phyloP scores from a whole-genome alignment of 305 asterid species.

The Caryopteris hybrid region DNA sequence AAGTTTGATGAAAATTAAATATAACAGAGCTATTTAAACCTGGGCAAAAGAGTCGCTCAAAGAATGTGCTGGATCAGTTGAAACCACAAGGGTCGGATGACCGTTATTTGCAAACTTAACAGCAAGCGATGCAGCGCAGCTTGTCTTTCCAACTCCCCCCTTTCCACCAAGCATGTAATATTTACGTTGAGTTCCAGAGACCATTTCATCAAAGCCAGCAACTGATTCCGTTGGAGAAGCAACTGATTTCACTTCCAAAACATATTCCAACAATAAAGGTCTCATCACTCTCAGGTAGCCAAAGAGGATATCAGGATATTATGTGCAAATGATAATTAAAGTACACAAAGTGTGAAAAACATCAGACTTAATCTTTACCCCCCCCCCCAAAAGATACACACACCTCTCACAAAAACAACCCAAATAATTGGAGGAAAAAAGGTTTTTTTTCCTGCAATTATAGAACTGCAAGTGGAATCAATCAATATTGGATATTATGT shows the following conservation, averaged over 20 bases:
- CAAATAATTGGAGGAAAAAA: not conserved
- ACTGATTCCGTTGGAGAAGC: constrained; percentile 68
- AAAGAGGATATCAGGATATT: not conserved
- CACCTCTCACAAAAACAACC: not conserved
- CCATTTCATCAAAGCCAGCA: constrained; percentile 84
- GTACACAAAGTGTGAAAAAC: too few species aligned
- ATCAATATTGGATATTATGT: not conserved
- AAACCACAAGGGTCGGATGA: constrained; percentile 95
- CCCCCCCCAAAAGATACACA: not conserved
- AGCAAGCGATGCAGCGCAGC: constrained; percentile 98
- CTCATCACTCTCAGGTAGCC: constrained; percentile 8
- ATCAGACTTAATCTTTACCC: too few species aligned
- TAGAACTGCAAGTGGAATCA: not conserved
- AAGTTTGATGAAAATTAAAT: not conserved
- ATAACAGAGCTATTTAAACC: constrained; percentile 39
- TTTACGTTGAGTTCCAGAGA: constrained; percentile 82
- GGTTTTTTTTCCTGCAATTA: too few species aligned
- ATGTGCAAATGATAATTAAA: not conserved
- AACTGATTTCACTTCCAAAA: constrained; percentile 70
- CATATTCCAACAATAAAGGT: not conserved
- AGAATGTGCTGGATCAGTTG: constrained; percentile 99
- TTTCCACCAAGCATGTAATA: constrained; percentile 99
- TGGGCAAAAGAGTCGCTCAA: constrained; percentile 98
- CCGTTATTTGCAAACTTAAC: constrained; percentile 96
- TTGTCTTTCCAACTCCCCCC: constrained; percentile 98